Evolutionary conservation across 257 asterid genomes (phyloP), one percentile per base, ranked within the genome.

Genomic region (Lantana camara): DNA sequence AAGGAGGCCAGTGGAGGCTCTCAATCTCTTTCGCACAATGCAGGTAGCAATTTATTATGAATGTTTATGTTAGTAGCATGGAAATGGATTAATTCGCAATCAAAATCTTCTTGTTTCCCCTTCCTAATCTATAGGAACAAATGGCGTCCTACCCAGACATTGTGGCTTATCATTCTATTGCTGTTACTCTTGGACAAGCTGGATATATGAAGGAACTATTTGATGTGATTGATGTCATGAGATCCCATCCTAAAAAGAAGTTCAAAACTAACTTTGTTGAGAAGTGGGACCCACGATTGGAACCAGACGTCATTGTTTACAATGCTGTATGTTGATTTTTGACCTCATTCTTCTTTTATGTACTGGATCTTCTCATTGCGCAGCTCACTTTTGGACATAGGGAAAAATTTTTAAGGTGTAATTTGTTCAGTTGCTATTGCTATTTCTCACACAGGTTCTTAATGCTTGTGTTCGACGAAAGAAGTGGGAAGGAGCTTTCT

Each of bases 121-220:
- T 64, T 35, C 47, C 24, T 16, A 22, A 13, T 60, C 52, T 70
- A 2, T 74, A 93, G 97, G 88, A 86, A 63, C 87, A 87, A 53
- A 78, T 85, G 83, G 81, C 87, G 69, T 74, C 90, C 1, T 93
- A 93, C 69, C 99, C 99, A n/a, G 97, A 90, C 66, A 73, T 85
- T 57, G 97, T 85, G 51, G 91, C 96, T 37, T 93, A 93, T 77
- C 97, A 67, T 68, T 80, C 82, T 63, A 85, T 93, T 48, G 91
- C 96, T 76, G 95, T 93, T 77, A 84, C 95, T 67, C 97, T 93
- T 82, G 98, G 98, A 71, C 98, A 90, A 90, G 97, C 97, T 35
- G 98, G 98, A 55, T 71, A 87, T 72, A 82, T 93, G 92, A 90
- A 85, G 82, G 99, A 93, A 77, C 83, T 93, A 12, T 93, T 93